These are phyloP conservation scores for Xylaria polymorpha DNA, from an alignment of 2,329 filamentous ascomycete species.

Conservation along the genomic window DNA sequence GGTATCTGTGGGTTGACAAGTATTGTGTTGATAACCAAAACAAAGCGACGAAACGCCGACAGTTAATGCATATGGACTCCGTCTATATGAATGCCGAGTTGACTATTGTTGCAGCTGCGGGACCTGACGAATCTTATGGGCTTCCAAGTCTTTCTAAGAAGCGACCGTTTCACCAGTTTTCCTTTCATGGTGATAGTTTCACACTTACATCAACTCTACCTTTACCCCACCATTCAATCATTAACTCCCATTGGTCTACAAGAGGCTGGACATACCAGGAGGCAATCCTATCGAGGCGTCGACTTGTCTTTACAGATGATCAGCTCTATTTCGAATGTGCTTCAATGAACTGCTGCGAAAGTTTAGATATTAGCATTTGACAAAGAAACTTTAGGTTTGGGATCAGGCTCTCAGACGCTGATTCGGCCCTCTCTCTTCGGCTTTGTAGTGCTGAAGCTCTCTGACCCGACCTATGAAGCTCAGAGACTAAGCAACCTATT, in stretches of 20 bases:
- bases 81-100: slow-evolving; percentile 44
- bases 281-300: slow-evolving; percentile 45
- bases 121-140: slow-evolving; percentile 30
- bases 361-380: slow-evolving; percentile 26
- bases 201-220: slow-evolving; percentile 28
- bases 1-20: slow-evolving; percentile 49
- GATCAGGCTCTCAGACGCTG: not conserved
- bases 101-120: slow-evolving; percentile 44
- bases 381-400: not conserved
- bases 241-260: slow-evolving; percentile 32
- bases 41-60: slow-evolving; percentile 27
- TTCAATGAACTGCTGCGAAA: slow-evolving; percentile 30
- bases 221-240: slow-evolving; percentile 27
- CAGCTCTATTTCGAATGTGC: slow-evolving; percentile 41
- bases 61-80: slow-evolving; percentile 44
- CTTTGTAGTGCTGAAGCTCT: not conserved
- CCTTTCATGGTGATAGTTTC: slow-evolving; percentile 16
- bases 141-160: slow-evolving; percentile 30
- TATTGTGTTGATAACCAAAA: slow-evolving; percentile 44
- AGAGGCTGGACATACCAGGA: slow-evolving; percentile 54
- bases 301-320: slow-evolving; percentile 50
- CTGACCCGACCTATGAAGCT: not conserved
- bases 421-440: slow-evolving; percentile 1
- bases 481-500: slow-evolving; percentile 21
- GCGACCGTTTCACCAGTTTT: slow-evolving; percentile 11